phyloP scores from a whole-genome alignment of 2,329 filamentous ascomycete genomes.

The Leptographium procerum region DNA sequence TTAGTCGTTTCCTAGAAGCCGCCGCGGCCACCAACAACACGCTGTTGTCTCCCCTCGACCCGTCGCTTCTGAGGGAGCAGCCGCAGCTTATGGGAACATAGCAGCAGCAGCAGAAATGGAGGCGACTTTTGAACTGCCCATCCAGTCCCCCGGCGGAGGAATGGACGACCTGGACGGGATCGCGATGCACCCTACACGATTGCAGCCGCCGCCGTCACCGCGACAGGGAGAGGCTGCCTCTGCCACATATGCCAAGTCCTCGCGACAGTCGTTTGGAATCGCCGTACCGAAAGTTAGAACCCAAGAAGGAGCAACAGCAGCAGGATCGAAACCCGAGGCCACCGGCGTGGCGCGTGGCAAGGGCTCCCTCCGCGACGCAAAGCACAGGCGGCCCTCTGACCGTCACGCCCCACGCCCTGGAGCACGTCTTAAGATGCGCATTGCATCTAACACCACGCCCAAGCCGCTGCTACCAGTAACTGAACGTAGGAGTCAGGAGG shows the following conservation, averaged over 20 bases:
- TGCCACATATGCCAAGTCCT: not conserved
- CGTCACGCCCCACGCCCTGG: slow-evolving; percentile 8
- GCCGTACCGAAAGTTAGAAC: not conserved
- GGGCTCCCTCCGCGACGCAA: slow-evolving; percentile 9
- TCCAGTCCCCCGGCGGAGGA: slow-evolving; percentile 8
- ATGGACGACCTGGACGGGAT: slow-evolving; percentile 4
- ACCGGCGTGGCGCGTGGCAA: not conserved
- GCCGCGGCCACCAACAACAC: not conserved
- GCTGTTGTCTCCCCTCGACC: not conserved
- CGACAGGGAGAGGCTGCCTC: not conserved
- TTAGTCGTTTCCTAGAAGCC: not conserved
- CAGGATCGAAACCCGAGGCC: not conserved
- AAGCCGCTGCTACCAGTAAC: slow-evolving; percentile 34
- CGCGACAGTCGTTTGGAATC: not conserved
- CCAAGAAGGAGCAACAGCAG: not conserved
- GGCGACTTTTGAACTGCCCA: slow-evolving; percentile 13
- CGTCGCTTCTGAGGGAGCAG: slow-evolving; percentile 6
- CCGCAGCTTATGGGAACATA: not conserved
- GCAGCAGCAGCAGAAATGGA: slow-evolving; percentile 12
- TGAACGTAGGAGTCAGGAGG: slow-evolving; percentile 33
- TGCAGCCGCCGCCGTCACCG: slow-evolving; percentile 4
- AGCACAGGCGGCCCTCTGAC: slow-evolving; percentile 8
- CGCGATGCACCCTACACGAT: not conserved
- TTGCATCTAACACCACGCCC: slow-evolving; percentile 14
- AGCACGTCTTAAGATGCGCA: slow-evolving; percentile 18